These are phyloP conservation scores for Pseudopithomyces maydicus DNA, from an alignment of 2,329 filamentous ascomycete genomes.

Conservation along the genomic window DNA sequence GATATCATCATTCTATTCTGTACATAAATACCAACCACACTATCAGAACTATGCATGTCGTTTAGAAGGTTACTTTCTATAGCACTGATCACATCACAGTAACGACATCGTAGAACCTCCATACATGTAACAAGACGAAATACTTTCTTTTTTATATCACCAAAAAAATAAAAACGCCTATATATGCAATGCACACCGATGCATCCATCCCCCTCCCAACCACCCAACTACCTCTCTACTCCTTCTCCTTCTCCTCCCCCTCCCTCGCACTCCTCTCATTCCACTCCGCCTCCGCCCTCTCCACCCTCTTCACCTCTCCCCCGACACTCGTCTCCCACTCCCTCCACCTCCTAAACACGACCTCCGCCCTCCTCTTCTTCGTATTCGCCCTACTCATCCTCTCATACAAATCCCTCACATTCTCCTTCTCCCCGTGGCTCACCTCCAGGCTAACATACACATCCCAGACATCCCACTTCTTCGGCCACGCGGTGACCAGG, in stretches of 20 bases:
- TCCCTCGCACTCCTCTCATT: conserved; percentile 52
- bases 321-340: conserved; percentile 79
- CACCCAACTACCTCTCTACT: not conserved
- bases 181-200: too few relatives aligned
- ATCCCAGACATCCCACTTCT: conserved; percentile 91
- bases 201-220: too few relatives aligned
- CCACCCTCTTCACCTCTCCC: conserved; percentile 71
- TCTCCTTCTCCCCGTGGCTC: conserved; percentile 61
- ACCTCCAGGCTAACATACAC: conserved; percentile 84
- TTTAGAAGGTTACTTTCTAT: too few relatives aligned
- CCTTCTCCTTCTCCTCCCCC: not conserved
- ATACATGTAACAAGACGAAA: too few relatives aligned
- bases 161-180: too few relatives aligned
- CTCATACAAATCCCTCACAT: conserved; percentile 79
- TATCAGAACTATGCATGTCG: too few relatives aligned
- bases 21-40: too few relatives aligned
- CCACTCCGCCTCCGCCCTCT: conserved; percentile 73
- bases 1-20: too few relatives aligned
- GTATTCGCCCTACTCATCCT: conserved; percentile 68
- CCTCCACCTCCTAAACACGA: conserved; percentile 91
- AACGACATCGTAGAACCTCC: too few relatives aligned
- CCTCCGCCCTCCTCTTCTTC: conserved; percentile 81
- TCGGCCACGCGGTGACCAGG: conserved; percentile 81
- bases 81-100: too few relatives aligned
- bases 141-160: too few relatives aligned